Base-by-base conservation (phyloP, 2,329 filamentous ascomycete species). In the Chaetomiaceae sp. region DNA sequence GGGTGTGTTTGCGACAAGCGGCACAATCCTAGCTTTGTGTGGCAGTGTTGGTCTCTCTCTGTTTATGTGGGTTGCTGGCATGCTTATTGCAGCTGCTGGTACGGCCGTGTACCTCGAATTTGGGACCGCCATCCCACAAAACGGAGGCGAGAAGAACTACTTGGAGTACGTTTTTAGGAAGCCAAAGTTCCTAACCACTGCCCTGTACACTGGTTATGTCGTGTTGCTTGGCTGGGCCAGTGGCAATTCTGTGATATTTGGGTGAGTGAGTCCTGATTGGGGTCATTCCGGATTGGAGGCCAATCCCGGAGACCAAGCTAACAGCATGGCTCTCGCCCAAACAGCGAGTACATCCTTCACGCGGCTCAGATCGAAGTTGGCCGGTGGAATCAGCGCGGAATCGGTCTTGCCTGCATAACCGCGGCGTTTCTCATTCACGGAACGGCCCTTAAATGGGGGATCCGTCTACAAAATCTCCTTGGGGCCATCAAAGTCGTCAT, bases 131-230 rank as follows among this genome's bases (percentile, higher is more conserved):
- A 76, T 86, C 40, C 83, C 83, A 38, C 75, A 76, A 45, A 85
- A 84, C 64, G 82, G 82, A 36, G 82, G 82, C 16, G 81, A 85
- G 67, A 84, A 85, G 71, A 84, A 83, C 67, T 85, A 86, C 62
- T 80, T 86, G 58, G 82, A 86, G 64, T 84, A 74, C 64, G 78
- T 84, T 47, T 86, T 77, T 70, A 75, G 78, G 32, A 76, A 73
- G 59, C 84, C 84, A 2, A 75, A 72, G 60, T 85, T 85, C 64
- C 73, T 86, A 8, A 75, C 74, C 41, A 86, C 82, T 7, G 77
- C 75, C 13, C 69, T 85, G 51, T 86, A 84, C 66, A 72, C 76
- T 4, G 76, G 78, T 27, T 85, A 86, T 56, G 78, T 84, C 11
- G 63, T 87, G 23, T 73, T 87, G 1, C 75, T 86, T 16, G 81